phyloP scores from a whole-genome alignment of 1,284 basidiomycete genomes.

The Calocybe gambosa region DNA sequence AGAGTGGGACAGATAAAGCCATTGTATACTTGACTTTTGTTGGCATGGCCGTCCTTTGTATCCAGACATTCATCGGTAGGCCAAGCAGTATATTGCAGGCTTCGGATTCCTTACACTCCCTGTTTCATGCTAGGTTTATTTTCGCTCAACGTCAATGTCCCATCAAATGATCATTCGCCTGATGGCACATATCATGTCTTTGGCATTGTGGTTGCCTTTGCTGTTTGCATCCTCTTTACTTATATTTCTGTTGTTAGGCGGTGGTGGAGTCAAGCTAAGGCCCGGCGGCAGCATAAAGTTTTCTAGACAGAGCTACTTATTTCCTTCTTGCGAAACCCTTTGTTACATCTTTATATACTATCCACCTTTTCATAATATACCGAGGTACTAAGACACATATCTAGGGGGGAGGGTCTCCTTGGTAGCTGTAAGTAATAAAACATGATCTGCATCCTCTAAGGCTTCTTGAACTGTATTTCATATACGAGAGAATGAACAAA shows the following conservation, averaged over 20 bases:
- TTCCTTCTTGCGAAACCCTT: background rate
- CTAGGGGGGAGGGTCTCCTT: background rate
- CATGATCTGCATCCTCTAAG: constrained; percentile 48
- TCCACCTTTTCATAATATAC: no score
- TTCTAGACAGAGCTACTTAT: constrained; percentile 17
- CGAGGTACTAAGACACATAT: background rate
- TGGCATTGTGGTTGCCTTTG: constrained; percentile 39
- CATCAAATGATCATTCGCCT: constrained; percentile 26
- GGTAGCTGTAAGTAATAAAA: constrained; percentile 9
- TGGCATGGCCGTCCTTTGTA: constrained; percentile 63
- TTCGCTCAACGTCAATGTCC: constrained; percentile 54
- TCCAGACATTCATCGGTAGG: constrained; percentile 62
- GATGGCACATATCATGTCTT: constrained; percentile 37
- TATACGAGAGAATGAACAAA: background rate
- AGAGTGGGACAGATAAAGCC: constrained; percentile 60
- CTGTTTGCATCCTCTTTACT: constrained; percentile 31
- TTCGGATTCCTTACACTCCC: background rate
- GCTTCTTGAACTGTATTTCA: constrained; percentile 44
- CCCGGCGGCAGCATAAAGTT: constrained; percentile 26
- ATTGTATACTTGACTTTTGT: constrained; percentile 66
- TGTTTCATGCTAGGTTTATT: constrained; percentile 41
- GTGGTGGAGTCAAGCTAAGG: constrained; percentile 56
- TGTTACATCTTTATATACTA: background rate
- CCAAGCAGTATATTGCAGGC: constrained; percentile 2
- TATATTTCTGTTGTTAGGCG: constrained; percentile 41